Conservation (phyloP, 2,329 filamentous ascomycete genomes). For the Aspergillus arachidicola region DNA sequence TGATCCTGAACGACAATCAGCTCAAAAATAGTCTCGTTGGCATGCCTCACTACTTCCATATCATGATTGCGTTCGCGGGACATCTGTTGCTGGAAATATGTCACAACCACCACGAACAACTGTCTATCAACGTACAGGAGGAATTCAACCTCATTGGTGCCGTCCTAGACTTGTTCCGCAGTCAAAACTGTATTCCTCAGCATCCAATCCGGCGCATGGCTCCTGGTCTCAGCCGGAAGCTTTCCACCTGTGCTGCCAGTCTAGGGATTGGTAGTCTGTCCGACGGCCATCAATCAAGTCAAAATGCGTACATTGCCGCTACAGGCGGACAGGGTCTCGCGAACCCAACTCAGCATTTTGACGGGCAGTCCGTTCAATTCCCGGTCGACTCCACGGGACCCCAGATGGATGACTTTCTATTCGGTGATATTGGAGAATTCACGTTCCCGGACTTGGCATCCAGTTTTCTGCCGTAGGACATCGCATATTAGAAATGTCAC, state of each 20-base stretch:
- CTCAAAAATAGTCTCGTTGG: conserved; percentile 41
- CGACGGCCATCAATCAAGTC: neutral
- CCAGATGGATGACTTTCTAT: neutral
- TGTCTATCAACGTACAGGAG: conserved; percentile 32
- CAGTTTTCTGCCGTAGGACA: neutral
- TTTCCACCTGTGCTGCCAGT: conserved; percentile 21
- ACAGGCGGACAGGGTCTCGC: neutral
- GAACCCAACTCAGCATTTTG: neutral
- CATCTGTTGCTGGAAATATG: conserved; percentile 45
- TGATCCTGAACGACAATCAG: conserved; percentile 41
- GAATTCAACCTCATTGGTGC: conserved; percentile 16
- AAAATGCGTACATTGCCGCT: neutral
- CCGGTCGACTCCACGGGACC: neutral
- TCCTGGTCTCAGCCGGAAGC: conserved; percentile 23
- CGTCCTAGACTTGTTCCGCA: conserved; percentile 22
- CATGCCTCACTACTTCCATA: conserved; percentile 47
- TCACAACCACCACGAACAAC: conserved; percentile 39
- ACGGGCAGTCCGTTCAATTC: neutral
- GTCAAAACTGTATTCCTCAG: conserved; percentile 22
- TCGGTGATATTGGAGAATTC: neutral
- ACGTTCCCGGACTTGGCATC: neutral
- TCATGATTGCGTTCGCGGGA: conserved; percentile 47
- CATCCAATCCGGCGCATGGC: conserved; percentile 30
- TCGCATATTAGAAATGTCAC: no score
- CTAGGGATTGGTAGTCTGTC: neutral